phyloP scores from a whole-genome alignment of 2,329 filamentous ascomycete genomes.

The Pseudopithomyces maydicus region DNA sequence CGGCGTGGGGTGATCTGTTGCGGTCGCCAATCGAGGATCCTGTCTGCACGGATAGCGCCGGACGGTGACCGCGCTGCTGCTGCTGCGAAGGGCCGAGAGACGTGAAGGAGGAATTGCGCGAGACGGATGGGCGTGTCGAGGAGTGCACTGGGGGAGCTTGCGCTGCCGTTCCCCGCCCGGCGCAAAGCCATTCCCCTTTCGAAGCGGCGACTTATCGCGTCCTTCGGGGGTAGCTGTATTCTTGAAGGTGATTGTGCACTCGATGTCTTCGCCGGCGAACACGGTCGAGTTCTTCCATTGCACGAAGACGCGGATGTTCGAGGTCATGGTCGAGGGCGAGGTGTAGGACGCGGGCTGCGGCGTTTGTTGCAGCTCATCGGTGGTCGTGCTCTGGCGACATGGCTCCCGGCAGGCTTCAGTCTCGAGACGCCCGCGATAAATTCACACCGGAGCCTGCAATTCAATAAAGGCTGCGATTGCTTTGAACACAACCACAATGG shows the following conservation, averaged over 20 bases:
- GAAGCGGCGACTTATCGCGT: conserved; percentile 35
- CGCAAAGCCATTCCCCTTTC: conserved; percentile 44
- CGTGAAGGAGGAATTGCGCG: conserved; percentile 42
- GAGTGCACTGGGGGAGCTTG: conserved; percentile 45
- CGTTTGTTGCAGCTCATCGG: conserved; percentile 37
- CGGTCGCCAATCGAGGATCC: conserved; percentile 37
- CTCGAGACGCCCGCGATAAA: not conserved
- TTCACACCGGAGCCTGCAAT: not conserved
- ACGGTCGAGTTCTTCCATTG: conserved; percentile 93
- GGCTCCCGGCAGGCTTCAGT: conserved; percentile 22
- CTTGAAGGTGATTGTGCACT: conserved; percentile 95
- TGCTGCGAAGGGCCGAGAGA: conserved; percentile 36
- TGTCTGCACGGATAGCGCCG: conserved; percentile 66
- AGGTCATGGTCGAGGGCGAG: conserved; percentile 41
- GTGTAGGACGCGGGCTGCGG: conserved; percentile 32
- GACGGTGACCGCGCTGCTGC: conserved; percentile 66
- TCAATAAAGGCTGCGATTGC: conserved; percentile 1
- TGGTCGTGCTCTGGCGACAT: conserved; percentile 32
- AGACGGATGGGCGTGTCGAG: conserved; percentile 41
- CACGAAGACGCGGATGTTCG: conserved; percentile 92
- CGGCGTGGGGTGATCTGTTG: conserved; percentile 28
- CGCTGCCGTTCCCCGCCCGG: conserved; percentile 44
- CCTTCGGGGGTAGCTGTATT: conserved; percentile 68
- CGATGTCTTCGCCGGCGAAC: conserved; percentile 94
- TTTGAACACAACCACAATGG: not conserved